Conservation (phyloP, 2,329 filamentous ascomycete genomes). For the Trichoderma sp. region DNA sequence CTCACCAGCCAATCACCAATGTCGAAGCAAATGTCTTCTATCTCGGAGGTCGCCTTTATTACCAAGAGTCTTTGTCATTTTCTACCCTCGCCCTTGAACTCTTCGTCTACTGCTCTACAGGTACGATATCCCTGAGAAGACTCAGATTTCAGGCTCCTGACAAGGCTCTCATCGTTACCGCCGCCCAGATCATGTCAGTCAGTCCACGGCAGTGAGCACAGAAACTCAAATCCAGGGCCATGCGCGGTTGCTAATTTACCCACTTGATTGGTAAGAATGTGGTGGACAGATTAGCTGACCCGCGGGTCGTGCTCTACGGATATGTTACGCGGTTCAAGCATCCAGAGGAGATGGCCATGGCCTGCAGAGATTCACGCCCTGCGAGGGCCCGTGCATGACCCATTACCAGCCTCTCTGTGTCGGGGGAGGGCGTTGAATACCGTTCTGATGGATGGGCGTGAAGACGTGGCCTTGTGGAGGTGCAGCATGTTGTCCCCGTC, state of each 20-base stretch:
- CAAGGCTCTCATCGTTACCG: background rate
- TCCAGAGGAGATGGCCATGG: background rate
- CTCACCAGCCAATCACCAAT: conserved; percentile 1
- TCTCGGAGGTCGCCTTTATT: background rate
- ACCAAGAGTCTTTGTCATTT: background rate
- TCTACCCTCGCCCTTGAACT: background rate
- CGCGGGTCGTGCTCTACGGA: background rate
- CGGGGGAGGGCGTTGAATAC: background rate
- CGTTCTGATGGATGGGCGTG: background rate
- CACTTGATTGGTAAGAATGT: background rate
- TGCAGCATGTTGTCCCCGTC: background rate
- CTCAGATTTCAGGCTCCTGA: background rate
- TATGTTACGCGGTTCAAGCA: background rate
- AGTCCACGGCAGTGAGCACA: background rate
- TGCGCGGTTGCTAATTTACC: background rate
- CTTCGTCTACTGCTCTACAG: background rate
- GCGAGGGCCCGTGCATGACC: background rate
- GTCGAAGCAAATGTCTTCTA: background rate
- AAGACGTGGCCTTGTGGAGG: conserved; percentile 7
- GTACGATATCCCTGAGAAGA: background rate
- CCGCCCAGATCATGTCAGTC: background rate
- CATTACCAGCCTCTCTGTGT: background rate
- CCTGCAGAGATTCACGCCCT: conserved; percentile 4
- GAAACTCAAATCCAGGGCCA: background rate
- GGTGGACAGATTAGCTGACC: background rate